These are phyloP conservation scores for Ophiostoma sp. DNA, from an alignment of 2,329 filamentous ascomycete genomes.

Conservation along the genomic window DNA sequence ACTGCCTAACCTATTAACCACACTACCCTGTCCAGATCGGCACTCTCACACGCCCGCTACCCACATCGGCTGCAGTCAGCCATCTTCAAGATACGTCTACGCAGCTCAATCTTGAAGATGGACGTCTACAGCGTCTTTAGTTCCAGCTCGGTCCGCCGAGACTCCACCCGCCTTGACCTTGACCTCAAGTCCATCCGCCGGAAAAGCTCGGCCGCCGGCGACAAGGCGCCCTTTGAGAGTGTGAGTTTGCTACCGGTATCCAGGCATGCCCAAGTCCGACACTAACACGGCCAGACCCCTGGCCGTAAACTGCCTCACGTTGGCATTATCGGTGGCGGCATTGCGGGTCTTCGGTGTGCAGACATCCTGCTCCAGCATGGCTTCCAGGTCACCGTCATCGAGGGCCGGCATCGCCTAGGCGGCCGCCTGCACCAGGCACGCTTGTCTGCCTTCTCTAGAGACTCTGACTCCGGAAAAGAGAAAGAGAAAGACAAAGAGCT, in stretches of 20 bases:
- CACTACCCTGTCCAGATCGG: slow-evolving; percentile 1
- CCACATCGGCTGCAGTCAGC: neutral
- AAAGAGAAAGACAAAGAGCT: slow-evolving; percentile 29
- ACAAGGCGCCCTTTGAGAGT: neutral
- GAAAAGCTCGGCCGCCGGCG: slow-evolving; percentile 28
- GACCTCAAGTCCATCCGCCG: slow-evolving; percentile 43
- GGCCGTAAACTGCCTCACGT: slow-evolving; percentile 45
- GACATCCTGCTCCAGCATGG: slow-evolving; percentile 61
- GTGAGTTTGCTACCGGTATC: neutral
- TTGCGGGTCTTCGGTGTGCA: slow-evolving; percentile 66
- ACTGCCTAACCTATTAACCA: neutral
- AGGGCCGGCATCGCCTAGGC: slow-evolving; percentile 62
- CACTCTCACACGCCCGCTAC: neutral
- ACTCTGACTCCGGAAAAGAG: neutral
- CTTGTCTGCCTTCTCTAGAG: slow-evolving; percentile 31
- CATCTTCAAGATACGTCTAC: neutral
- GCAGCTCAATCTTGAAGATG: slow-evolving; percentile 34
- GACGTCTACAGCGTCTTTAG: slow-evolving; percentile 50
- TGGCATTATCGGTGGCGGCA: slow-evolving; percentile 64
- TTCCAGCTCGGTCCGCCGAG: slow-evolving; percentile 41
- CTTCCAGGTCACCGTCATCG: slow-evolving; percentile 62
- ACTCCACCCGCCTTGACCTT: slow-evolving; percentile 46
- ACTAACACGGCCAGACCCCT: slow-evolving; percentile 12
- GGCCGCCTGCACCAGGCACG: slow-evolving; percentile 55
- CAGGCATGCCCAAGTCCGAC: neutral